Evolutionary conservation across 306 rosid species (phyloP).

Genomic region (Casuarina cunninghamiana): DNA sequence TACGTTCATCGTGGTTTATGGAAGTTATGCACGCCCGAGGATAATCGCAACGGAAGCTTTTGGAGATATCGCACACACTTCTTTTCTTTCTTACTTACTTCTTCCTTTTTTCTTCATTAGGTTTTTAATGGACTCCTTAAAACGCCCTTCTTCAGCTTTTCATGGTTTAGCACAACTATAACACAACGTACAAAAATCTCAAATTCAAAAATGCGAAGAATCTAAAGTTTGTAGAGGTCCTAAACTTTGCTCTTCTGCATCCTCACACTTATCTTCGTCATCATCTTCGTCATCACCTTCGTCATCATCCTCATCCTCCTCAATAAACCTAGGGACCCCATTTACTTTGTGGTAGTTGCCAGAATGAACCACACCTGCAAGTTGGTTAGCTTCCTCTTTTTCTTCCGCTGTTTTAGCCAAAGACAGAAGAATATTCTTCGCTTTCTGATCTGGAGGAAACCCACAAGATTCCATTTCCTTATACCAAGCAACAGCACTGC

Average conservation of each 20-base stretch:
- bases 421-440: slow-evolving; percentile 76
- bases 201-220: slow-evolving; percentile 37
- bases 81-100: too few relatives aligned
- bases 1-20: too few relatives aligned
- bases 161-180: slow-evolving; percentile 12
- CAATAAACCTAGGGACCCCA: slow-evolving; percentile 26
- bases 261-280: slow-evolving; percentile 34
- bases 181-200: slow-evolving; percentile 21
- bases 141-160: neutral
- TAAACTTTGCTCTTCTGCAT: slow-evolving; percentile 31
- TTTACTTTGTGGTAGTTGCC: slow-evolving; percentile 28
- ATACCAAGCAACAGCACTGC: slow-evolving; percentile 78
- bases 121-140: too few relatives aligned
- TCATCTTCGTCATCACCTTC: slow-evolving; percentile 3
- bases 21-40: too few relatives aligned
- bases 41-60: too few relatives aligned
- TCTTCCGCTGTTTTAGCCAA: slow-evolving; percentile 67
- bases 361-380: slow-evolving; percentile 40
- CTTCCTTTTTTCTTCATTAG: too few relatives aligned
- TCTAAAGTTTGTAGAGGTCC: slow-evolving; percentile 26
- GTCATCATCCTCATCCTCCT: slow-evolving; percentile 35
- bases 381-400: slow-evolving; percentile 55
- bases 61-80: too few relatives aligned
- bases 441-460: slow-evolving; percentile 76
- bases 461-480: slow-evolving; percentile 76